Base-by-base conservation (phyloP, 2,329 filamentous ascomycete species). In the Phaeosphaeriaceae sp. region DNA sequence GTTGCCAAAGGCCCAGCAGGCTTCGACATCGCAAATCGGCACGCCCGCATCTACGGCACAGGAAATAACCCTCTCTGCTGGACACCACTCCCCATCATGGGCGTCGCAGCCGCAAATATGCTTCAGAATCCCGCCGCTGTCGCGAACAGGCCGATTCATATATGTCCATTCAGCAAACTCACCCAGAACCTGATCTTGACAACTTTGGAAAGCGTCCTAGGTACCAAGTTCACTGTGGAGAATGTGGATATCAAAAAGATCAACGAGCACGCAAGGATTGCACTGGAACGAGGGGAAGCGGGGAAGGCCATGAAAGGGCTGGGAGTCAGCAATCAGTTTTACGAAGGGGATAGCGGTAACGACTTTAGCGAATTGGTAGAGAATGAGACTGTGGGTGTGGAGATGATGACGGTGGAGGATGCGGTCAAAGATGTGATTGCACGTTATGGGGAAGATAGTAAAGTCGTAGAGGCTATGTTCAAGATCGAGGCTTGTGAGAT, bases 1-100 rank as follows among this genome's bases (percentile, higher is more conserved):
- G 66, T 77, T n/a, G 74, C 71, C 62, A 73, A 74, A 60, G 75
- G 75, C 0, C 73, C 70, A 1, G 76, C 74, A 5, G 76, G 75
- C 19, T 73, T 78, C 53, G 67, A 76, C 36, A 61, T 77, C 20
- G 51, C 61, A 5, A 69, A 66, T 11, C 60, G 58, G 11, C 62
- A 57, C 22, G 73, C 73, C 2, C 64, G 74, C n/a, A 75, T 78
- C 56, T 76, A 78, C 51, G 75, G 72, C 24, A 68, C 69, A 0
- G 74, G 75, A 2, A 56, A 69, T 7, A 73, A 72, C 19, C 56
- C 50, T 0, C 52, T 73, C 0, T 72, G 61, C 51, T 77, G 74
- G 75, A 78, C 75, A 2, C 73, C 75, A 0, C 62, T 72, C 17
- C 57, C 58, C 0, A 58, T 53, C 13, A 72, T 77, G 17, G 73